phyloP scores from a whole-genome alignment of 1,284 basidiomycete genomes.

The Taiwanofungus camphoratus region DNA sequence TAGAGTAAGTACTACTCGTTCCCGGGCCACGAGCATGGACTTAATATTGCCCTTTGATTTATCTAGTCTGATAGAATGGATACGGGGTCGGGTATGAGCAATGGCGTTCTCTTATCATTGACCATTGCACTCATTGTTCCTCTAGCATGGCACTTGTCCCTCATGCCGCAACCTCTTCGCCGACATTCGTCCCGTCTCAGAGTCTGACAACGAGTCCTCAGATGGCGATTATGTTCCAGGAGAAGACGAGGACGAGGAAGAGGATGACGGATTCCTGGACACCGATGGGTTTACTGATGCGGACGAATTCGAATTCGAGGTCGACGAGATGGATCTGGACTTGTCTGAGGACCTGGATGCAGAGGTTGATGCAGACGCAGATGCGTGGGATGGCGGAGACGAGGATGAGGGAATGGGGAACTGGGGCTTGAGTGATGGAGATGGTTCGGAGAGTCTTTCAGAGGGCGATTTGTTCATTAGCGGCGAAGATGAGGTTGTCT shows the following conservation, averaged over 20 bases:
- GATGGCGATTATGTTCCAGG: slow-evolving; percentile 62
- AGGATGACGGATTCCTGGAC: slow-evolving; percentile 35
- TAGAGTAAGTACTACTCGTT: slow-evolving; percentile 44
- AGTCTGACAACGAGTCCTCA: slow-evolving; percentile 58
- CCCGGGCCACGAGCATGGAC: slow-evolving; percentile 1
- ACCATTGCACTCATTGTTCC: too few species aligned
- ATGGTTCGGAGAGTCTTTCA: slow-evolving; percentile 22
- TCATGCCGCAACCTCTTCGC: slow-evolving; percentile 57
- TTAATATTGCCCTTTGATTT: not conserved
- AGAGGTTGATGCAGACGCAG: slow-evolving; percentile 4
- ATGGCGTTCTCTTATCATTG: slow-evolving; percentile 3
- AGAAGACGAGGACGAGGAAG: slow-evolving; percentile 38
- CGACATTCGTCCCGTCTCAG: slow-evolving; percentile 42
- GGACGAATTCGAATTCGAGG: slow-evolving; percentile 19
- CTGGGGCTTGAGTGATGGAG: slow-evolving; percentile 24
- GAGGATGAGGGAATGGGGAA: slow-evolving; percentile 20
- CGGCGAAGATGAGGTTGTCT: slow-evolving; percentile 4
- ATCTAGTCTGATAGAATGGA: slow-evolving; percentile 57
- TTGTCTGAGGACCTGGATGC: not conserved
- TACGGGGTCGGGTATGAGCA: slow-evolving; percentile 40
- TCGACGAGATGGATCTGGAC: slow-evolving; percentile 17
- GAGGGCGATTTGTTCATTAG: slow-evolving; percentile 20
- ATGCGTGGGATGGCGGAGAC: slow-evolving; percentile 17
- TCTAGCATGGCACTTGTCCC: slow-evolving; percentile 73
- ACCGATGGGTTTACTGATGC: slow-evolving; percentile 25